phyloP scores from a whole-genome alignment of 1,284 basidiomycete species.

The Tetrapyrgos nigripes region DNA sequence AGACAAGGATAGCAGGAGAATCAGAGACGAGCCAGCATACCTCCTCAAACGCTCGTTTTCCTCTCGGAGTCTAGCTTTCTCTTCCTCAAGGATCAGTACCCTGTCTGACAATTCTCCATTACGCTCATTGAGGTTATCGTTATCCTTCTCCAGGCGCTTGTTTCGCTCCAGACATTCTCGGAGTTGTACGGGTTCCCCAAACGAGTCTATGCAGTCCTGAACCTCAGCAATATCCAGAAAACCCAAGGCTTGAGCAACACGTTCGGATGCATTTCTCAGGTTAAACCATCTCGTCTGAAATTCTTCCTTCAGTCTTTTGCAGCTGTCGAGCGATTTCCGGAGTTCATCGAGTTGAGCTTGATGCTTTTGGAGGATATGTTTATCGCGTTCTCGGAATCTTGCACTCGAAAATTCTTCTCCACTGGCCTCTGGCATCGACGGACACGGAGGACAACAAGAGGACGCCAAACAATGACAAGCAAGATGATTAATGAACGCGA shows the following conservation, averaged over 20 bases:
- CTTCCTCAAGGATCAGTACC: slow-evolving; percentile 22
- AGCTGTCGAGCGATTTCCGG: slow-evolving; percentile 36
- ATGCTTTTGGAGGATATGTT: slow-evolving; percentile 38
- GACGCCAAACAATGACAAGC: too few relatives aligned
- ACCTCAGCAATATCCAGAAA: slow-evolving; percentile 44
- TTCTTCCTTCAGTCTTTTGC: slow-evolving; percentile 36
- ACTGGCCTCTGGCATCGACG: background rate
- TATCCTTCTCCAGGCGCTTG: slow-evolving; percentile 34
- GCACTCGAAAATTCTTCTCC: slow-evolving; percentile 20
- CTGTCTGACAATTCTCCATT: slow-evolving; percentile 25
- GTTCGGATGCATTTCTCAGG: slow-evolving; percentile 31
- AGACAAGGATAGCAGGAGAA: background rate
- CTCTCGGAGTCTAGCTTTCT: slow-evolving; percentile 1
- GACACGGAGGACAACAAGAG: background rate
- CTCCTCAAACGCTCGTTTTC: slow-evolving; percentile 4
- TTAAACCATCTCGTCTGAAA: slow-evolving; percentile 40
- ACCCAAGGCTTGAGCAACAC: slow-evolving; percentile 43
- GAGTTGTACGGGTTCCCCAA: slow-evolving; percentile 30
- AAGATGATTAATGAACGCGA: background rate
- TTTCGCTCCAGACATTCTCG: slow-evolving; percentile 41
- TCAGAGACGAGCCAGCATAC: background rate
- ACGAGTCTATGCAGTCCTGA: slow-evolving; percentile 38
- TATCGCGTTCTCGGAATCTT: slow-evolving; percentile 40
- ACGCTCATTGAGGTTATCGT: slow-evolving; percentile 21
- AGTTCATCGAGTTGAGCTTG: slow-evolving; percentile 34